These are phyloP conservation scores for Monosporascus sp. DNA, from an alignment of 2,329 filamentous ascomycete species.

Conservation along the genomic window DNA sequence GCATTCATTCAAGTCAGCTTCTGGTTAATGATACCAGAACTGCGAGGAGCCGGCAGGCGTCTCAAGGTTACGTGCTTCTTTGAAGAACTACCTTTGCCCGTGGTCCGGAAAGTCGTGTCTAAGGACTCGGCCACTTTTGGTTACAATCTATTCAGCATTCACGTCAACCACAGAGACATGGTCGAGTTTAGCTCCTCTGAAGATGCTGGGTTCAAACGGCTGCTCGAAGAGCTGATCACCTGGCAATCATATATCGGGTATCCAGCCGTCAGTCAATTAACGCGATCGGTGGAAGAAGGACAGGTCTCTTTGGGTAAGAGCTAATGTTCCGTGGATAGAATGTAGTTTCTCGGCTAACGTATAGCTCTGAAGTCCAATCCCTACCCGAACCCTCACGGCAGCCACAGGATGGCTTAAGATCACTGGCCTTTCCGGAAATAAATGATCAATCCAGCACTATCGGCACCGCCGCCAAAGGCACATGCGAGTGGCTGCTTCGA, in stretches of 20 bases:
- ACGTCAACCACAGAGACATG: slow-evolving; percentile 29
- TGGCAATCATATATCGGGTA: neutral
- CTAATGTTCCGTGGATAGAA: no score
- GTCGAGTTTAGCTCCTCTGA: slow-evolving; percentile 24
- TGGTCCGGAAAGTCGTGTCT: slow-evolving; percentile 19
- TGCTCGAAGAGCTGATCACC: slow-evolving; percentile 16
- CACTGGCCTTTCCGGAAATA: no score
- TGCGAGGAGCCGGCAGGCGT: slow-evolving; percentile 5
- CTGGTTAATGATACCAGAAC: slow-evolving; percentile 20
- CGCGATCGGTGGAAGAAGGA: no score
- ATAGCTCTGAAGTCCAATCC: no score
- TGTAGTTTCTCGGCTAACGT: no score
- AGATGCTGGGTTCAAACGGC: slow-evolving; percentile 24
- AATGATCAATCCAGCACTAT: no score
- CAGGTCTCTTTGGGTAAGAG: no score
- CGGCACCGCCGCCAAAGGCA: no score
- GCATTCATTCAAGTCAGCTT: neutral
- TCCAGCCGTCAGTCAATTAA: no score
- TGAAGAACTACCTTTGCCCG: slow-evolving; percentile 27
- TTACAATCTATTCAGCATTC: slow-evolving; percentile 22
- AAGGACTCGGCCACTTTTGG: slow-evolving; percentile 27
- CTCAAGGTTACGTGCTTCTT: slow-evolving; percentile 29
- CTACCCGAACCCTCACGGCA: no score
- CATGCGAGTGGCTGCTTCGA: no score
- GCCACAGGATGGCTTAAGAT: no score